These are phyloP conservation scores for Phytophthora quininea DNA, from an alignment of 352 stramenopile genomes.

Conservation along the genomic window DNA sequence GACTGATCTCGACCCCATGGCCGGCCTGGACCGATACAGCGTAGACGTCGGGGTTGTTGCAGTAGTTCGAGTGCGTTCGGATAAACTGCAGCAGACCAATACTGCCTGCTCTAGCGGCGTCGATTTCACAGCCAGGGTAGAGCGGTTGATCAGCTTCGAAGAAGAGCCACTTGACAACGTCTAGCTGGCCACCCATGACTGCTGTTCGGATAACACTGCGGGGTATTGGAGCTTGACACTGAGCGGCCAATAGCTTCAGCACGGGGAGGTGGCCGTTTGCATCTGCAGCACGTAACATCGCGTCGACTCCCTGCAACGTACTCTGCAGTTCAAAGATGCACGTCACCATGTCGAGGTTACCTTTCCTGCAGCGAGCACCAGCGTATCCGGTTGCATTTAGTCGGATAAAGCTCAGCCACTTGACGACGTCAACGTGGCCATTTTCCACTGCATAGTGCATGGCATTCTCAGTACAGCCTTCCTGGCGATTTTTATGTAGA, in stretches of 20 bases:
- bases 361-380: no score
- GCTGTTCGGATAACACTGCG: neutral
- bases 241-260: neutral
- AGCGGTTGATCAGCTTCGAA: neutral
- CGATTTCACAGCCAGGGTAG: neutral
- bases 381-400: no score
- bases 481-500: neutral
- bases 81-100: slow-evolving; percentile 1
- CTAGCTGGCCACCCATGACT: neutral
- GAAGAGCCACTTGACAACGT: neutral
- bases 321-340: no score
- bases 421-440: neutral
- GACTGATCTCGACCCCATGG: neutral
- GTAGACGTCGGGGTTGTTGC: neutral
- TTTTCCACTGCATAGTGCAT: neutral
- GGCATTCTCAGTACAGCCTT: neutral
- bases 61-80: neutral
- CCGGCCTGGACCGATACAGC: neutral
- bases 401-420: neutral
- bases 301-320: no score
- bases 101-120: neutral
- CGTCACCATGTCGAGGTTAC: no score
- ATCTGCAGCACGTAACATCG: neutral
- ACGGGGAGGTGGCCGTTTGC: neutral
- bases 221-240: neutral